Percentiles rank a stretch among this genome's conserved stretches.
These are phyloP conservation scores for Ambrosiella xylebori DNA, from an alignment of 2,329 filamentous ascomycete genomes.

Conservation along the genomic window DNA sequence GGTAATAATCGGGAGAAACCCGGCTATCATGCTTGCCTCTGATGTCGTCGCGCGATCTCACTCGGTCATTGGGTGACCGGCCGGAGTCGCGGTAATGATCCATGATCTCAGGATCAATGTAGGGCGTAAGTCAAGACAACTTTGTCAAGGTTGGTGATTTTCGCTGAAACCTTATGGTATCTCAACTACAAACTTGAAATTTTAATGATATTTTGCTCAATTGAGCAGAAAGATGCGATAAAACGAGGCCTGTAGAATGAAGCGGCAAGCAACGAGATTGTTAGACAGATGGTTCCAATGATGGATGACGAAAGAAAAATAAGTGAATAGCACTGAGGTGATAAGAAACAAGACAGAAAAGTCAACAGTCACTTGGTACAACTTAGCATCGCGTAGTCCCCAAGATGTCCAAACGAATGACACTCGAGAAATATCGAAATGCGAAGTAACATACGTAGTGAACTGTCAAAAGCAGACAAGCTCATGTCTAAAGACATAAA, in stretches of 20 bases:
- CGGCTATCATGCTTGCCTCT: constrained; percentile 32
- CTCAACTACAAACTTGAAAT: no score
- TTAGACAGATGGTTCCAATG: constrained; percentile 35
- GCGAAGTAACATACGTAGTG: not conserved
- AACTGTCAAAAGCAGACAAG: not conserved
- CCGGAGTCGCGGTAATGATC: constrained; percentile 39
- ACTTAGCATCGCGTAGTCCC: not conserved
- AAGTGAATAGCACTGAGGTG: constrained; percentile 3
- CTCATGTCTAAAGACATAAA: constrained; percentile 1
- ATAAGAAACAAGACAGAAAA: not conserved
- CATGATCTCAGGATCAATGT: constrained; percentile 21
- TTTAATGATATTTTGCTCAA: no score
- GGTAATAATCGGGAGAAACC: constrained; percentile 27
- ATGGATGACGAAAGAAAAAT: constrained; percentile 15
- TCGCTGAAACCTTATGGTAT: no score
- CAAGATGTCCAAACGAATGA: constrained; percentile 9
- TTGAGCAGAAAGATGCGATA: constrained; percentile 14
- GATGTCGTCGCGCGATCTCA: constrained; percentile 34
- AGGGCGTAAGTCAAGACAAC: no score
- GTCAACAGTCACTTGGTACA: constrained; percentile 4
- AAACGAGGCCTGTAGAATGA: constrained; percentile 29
- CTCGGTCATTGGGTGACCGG: constrained; percentile 36
- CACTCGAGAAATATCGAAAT: not conserved
- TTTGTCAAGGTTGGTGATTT: no score
- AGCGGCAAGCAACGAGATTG: constrained; percentile 21